Base-by-base conservation (phyloP, 2,329 filamentous ascomycete species). In the Scedosporium minutisporum region DNA sequence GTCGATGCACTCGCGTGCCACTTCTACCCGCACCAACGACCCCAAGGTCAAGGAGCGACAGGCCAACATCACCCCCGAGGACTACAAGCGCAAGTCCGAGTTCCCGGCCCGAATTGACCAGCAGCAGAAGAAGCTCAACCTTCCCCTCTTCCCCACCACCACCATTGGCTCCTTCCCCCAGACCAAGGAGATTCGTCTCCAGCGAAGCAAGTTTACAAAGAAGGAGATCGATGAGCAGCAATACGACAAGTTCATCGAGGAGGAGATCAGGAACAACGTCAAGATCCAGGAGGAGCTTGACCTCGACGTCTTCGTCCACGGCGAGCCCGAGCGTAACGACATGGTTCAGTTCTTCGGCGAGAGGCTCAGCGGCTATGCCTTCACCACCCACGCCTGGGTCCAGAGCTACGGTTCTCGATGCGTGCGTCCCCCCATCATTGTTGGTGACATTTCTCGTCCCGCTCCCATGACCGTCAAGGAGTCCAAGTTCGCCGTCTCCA, bases 291-390 rank as follows among this genome's bases (percentile, higher is more conserved):
- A 97, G 73, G 95, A 97, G 82, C 93, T 99, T 73, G 92, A 87
- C 77, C 88, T 99, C 62, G 95, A 99, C 71, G 95, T 99, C 77
- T 91, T 90, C 75, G 95, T 99, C 68, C 95, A 99, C 83, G 95
- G 95, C 76, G 95, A 99, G 86, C 95, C 95, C 65, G 95, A 99
- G 87, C 92, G 95, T 78, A 99, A 99, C 82, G 95, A 99, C 87
- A 99, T 99, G 95, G 95, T 99, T 62, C 95, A 99, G 81, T 99
- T 97, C 88, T 99, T 99, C 72, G 95, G 95, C 79, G 95, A 99
- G 87, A 90, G 91, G 73, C 85, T 99, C 67, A 87, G 96, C 72
- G 95, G 95, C 73, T 99, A 97, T 78, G 89, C 92, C 76, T 99
- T 99, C 87, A 99, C 95, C 76, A 97, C 93, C 77, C 90, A 97